These are phyloP conservation scores for Symbiodinium natans DNA, from an alignment of 73 alveolate species.

Conservation along the genomic window DNA sequence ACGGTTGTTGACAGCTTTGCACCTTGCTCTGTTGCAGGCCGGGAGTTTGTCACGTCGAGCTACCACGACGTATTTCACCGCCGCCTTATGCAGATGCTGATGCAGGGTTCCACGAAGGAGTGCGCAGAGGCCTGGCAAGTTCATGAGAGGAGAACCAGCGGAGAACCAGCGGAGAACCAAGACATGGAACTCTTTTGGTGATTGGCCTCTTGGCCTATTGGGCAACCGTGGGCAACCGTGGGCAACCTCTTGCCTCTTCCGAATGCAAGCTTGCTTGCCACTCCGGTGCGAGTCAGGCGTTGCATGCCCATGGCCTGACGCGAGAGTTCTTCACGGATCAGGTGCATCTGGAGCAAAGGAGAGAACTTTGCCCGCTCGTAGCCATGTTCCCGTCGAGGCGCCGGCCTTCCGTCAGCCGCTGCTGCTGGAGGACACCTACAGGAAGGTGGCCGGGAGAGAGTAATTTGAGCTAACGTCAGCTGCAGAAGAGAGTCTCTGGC, in stretches of 20 bases:
- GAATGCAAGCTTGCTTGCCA: background rate
- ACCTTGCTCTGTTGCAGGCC: too few species aligned
- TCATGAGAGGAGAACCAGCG: background rate
- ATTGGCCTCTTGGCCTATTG: too few species aligned
- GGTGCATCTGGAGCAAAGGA: background rate
- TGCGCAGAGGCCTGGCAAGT: slow-evolving; percentile 18
- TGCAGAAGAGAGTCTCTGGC: too few species aligned
- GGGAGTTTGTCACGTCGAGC: slow-evolving; percentile 50
- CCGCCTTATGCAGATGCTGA: slow-evolving; percentile 28
- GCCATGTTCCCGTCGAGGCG: too few species aligned
- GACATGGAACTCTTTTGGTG: too few species aligned
- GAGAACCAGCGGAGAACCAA: background rate
- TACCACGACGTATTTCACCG: slow-evolving; percentile 63
- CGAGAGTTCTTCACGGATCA: slow-evolving; percentile 88
- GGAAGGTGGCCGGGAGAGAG: background rate
- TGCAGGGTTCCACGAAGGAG: slow-evolving; percentile 50
- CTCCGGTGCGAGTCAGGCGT: background rate
- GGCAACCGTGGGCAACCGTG: background rate
- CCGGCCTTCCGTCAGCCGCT: slow-evolving; percentile 67
- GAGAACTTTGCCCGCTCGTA: too few species aligned
- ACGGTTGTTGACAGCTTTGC: too few species aligned
- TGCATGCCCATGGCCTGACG: slow-evolving; percentile 59
- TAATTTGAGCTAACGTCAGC: too few species aligned
- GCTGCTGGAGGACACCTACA: slow-evolving; percentile 47
- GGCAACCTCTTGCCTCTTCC: background rate